Base-by-base conservation (phyloP, 2,329 filamentous ascomycete species). In the Penicillium concentricum region DNA sequence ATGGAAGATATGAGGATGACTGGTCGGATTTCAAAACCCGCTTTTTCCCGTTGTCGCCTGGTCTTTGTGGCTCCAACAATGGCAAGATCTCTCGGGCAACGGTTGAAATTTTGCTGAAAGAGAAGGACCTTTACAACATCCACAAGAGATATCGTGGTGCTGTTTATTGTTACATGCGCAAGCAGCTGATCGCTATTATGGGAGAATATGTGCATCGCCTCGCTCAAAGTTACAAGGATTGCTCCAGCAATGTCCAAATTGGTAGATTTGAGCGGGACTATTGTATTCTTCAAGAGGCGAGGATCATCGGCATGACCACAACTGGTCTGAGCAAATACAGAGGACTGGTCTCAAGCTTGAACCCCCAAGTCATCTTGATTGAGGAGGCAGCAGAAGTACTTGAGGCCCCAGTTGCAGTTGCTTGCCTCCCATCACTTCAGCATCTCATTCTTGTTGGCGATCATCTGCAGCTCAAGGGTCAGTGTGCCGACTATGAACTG, bases 321-420 rank as follows among this genome's bases (percentile, higher is more conserved):
- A 95, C 91, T 0, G 90, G 91, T 1, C 70, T 95, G 9, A 87
- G 87, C 72, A 95, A 95, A 64, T 93, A 94, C 59, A 85, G 90
- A 4, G 84, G 82, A 1, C 78, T 93, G 2, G 78, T 95, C 22
- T 79, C 86, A 0, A 83, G 84, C 2, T 69, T 93, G 5, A 78
- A 82, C 28, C 89, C 91, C 0, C 84, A 79, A 24, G 79, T 90
- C 4, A 79, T 93, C 15, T 75, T 95, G 37, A 86, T 95, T 47
- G 89, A 94, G 76, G 88, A 94, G 74, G 88, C 89, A 0, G 91
- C 90, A 0, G 90, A 95, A 69, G 89, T 87, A 0, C 81, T 81
- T 4, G 81, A 83, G 63, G 79, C 77, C 5, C 84, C 83, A 1
- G 77, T 88, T 43, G 77, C 82, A 9, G 83, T 79, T 6, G 82